phyloP scores from a whole-genome alignment of 2,329 filamentous ascomycete genomes.

The Monosporascus sp. region DNA sequence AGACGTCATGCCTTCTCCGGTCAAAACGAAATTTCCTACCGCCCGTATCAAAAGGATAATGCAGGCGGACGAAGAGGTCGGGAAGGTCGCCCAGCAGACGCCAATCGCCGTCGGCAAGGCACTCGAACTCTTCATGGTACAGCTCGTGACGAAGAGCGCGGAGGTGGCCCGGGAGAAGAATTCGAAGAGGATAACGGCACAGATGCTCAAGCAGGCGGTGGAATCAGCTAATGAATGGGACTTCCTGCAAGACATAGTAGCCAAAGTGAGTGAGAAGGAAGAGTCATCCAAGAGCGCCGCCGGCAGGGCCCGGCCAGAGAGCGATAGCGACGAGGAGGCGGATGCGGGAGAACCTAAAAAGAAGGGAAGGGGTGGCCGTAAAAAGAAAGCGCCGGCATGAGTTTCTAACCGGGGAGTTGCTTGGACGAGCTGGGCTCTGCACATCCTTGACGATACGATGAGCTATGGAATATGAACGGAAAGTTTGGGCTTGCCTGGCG shows the following conservation, averaged over 20 bases:
- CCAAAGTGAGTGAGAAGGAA: constrained; percentile 62
- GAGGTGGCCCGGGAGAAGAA: constrained; percentile 75
- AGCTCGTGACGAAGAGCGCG: constrained; percentile 82
- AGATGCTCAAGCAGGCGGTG: constrained; percentile 88
- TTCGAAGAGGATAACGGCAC: constrained; percentile 82
- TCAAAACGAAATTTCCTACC: constrained; percentile 94
- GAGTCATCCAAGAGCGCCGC: constrained; percentile 30
- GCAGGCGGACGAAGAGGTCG: constrained; percentile 98
- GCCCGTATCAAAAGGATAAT: constrained; percentile 98
- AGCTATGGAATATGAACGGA: neutral
- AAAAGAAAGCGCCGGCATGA: constrained; percentile 41
- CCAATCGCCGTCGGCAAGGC: constrained; percentile 95
- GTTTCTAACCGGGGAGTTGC: neutral
- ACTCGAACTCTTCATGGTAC: constrained; percentile 95
- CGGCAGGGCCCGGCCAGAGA: constrained; percentile 40
- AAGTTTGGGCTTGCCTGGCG: neutral
- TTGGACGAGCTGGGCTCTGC: neutral
- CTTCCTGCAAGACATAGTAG: constrained; percentile 85
- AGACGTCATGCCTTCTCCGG: constrained; percentile 58
- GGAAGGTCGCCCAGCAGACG: constrained; percentile 96
- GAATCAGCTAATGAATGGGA: constrained; percentile 88
- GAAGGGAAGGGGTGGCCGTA: constrained; percentile 39
- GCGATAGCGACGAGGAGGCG: constrained; percentile 46
- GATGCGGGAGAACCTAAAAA: constrained; percentile 42
- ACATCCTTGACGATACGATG: constrained; percentile 3